Evolutionary conservation across 2,329 filamentous ascomycete species (phyloP).

Genomic region (Cytospora piceae): DNA sequence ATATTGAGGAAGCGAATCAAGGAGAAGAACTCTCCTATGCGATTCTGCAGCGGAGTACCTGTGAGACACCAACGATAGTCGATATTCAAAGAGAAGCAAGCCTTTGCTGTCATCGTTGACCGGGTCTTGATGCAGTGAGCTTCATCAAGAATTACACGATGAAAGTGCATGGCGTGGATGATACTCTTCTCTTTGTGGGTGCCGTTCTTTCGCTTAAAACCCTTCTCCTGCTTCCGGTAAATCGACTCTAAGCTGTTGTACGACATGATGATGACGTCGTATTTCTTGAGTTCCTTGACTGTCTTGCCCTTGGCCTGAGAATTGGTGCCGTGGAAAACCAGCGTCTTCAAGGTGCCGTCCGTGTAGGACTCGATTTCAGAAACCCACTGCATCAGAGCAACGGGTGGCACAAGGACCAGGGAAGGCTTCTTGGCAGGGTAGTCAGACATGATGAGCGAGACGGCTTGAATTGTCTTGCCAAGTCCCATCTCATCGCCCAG

Average conservation of each 20-base stretch:
- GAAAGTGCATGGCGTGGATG: constrained; percentile 85
- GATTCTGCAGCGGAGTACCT: constrained; percentile 93
- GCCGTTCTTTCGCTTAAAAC: constrained; percentile 79
- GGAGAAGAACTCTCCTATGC: constrained; percentile 97
- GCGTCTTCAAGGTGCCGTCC: constrained; percentile 84
- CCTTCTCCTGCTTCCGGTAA: constrained; percentile 89
- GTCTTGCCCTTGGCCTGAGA: constrained; percentile 78
- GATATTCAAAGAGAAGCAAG: constrained; percentile 88
- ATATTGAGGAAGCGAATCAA: constrained; percentile 89
- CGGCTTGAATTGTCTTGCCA: constrained; percentile 97
- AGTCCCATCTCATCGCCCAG: constrained; percentile 98
- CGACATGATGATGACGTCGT: constrained; percentile 95
- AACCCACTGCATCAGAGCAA: constrained; percentile 95
- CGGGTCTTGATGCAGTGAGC: constrained; percentile 84
- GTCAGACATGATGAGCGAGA: constrained; percentile 97
- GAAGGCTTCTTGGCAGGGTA: constrained; percentile 83
- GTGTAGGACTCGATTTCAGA: constrained; percentile 81
- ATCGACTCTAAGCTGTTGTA: constrained; percentile 92
- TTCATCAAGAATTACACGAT: constrained; percentile 91
- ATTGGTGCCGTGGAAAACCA: constrained; percentile 89
- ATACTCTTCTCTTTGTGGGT: constrained; percentile 78
- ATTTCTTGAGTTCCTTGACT: constrained; percentile 75
- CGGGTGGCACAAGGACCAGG: constrained; percentile 87
- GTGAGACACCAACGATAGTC: constrained; percentile 95
- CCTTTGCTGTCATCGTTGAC: constrained; percentile 88